phyloP scores from a whole-genome alignment of 164 flowering plant species.

The Magnolia officinalis region DNA sequence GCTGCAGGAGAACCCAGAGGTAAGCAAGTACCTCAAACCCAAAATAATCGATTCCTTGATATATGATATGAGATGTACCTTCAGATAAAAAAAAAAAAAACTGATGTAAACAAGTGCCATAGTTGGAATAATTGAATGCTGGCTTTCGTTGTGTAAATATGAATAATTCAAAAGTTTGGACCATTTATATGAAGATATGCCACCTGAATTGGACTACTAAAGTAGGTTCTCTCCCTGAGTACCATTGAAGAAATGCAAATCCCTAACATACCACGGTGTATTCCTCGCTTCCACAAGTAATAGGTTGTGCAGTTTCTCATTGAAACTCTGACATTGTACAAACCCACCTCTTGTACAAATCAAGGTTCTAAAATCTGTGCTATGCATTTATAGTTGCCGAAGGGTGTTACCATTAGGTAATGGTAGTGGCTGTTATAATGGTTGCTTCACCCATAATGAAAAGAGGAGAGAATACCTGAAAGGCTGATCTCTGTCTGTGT shows the following conservation, averaged over 20 bases:
- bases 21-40: constrained; percentile 18
- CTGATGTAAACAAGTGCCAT: not conserved
- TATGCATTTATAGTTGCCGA: not conserved
- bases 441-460: not conserved
- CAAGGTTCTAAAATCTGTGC: not conserved
- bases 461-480: not conserved
- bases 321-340: not conserved
- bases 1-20: constrained; percentile 98
- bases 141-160: not conserved
- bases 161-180: not conserved
- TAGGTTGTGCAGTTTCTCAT: not conserved
- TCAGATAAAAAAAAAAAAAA: too few relatives aligned
- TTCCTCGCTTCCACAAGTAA: not conserved
- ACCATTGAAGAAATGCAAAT: not conserved
- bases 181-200: too few relatives aligned
- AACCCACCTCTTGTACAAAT: not conserved
- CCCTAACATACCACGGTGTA: not conserved
- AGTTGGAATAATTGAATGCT: not conserved
- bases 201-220: not conserved
- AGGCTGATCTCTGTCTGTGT: too few relatives aligned
- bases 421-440: not conserved
- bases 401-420: not conserved
- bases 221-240: not conserved
- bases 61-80: not conserved
- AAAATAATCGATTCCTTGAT: not conserved